Evolutionary conservation across 1,139 yeast genomes (phyloP), one percentile per base, ranked within the genome.

Genomic region (Candida labiduridarum): DNA sequence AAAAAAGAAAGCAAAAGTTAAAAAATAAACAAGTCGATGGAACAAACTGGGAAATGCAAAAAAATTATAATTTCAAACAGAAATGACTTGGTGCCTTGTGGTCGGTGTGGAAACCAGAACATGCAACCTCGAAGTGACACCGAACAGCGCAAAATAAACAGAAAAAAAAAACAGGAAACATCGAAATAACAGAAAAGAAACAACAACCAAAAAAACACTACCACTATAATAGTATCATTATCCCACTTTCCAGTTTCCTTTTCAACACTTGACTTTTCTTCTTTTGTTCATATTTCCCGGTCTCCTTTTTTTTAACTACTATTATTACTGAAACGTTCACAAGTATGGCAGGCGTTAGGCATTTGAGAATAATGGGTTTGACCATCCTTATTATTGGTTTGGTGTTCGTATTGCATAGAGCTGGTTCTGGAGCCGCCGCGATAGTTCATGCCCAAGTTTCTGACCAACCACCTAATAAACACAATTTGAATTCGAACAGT

Each of bases 291-390:
- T 34, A 29, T 14, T 33, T 2, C 29, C 29, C 8, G 29, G 29
- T 34, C n/a, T n/a, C 18, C 2, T 33, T n/a, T 8, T n/a, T 11
- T n/a, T n/a, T 33, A 3, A 19, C 22, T 7, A 10, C 30, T 34
- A 22, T 25, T 9, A 11, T 31, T 11, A 4, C 29, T 34, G 4
- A n/a, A 33, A 2, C 14, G 3, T n/a, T n/a, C 9, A 22, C 16
- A 34, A 43, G 15, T 3, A 56, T 56, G 59, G 58, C 57, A 12
- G 57, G 58, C 1, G 49, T 52, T 31, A 59, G 64, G 52, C 67
- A 62, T 34, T 44, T 62, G 29, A 55, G 64, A 52, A 50, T 63
- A 14, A 29, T 63, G 22, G 63, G 56, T 18, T 52, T 64, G 41
- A 49, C 66, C 5, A 52, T 47, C 0, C 45, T 62, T 2, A 57